A percentile compares a stretch with the other conserved stretches of the same genome.
Conservation (phyloP, 1,284 basidiomycete species). For the Cryptococcus sp. region DNA sequence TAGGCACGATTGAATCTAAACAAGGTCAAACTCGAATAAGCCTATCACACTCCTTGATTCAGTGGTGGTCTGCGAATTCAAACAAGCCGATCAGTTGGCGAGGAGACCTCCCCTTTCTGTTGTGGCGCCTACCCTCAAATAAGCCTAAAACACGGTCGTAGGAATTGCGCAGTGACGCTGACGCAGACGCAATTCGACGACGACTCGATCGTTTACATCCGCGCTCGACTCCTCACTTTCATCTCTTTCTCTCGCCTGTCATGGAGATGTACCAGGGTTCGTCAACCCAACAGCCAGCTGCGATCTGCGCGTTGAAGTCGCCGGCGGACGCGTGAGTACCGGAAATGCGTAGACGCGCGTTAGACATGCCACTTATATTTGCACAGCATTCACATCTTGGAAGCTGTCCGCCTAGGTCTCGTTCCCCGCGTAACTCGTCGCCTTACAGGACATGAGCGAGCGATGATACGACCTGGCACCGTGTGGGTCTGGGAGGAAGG, state of each 20-base stretch:
- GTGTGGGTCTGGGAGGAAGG: constrained; percentile 98
- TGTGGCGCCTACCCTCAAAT: too few species aligned
- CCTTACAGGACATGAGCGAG: constrained; percentile 85
- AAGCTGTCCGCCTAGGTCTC: constrained; percentile 82
- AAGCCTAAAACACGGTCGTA: too few species aligned
- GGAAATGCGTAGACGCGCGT: not conserved
- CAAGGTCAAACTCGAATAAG: too few species aligned
- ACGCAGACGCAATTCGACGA: too few species aligned
- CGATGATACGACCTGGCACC: constrained; percentile 86
- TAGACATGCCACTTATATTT: not conserved
- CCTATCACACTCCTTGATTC: too few species aligned
- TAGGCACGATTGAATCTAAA: too few species aligned
- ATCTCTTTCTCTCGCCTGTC: not conserved
- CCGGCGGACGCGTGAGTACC: constrained; percentile 50
- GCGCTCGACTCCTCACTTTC: too few species aligned
- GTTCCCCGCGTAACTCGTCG: constrained; percentile 88
- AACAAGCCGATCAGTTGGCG: too few species aligned
- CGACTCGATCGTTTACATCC: too few species aligned
- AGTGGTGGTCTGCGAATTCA: too few species aligned
- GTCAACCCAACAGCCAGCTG: constrained; percentile 49
- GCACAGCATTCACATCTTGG: constrained; percentile 74
- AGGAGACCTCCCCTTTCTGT: too few species aligned
- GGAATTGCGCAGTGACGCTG: too few species aligned
- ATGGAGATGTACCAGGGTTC: constrained; percentile 38
- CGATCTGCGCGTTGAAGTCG: constrained; percentile 49